Percentiles rank a stretch among this genome's conserved stretches.
Evolutionary conservation across 495 filamentous ascomycete genomes (phyloP).

Genomic region (Penicillium riverlandense): DNA sequence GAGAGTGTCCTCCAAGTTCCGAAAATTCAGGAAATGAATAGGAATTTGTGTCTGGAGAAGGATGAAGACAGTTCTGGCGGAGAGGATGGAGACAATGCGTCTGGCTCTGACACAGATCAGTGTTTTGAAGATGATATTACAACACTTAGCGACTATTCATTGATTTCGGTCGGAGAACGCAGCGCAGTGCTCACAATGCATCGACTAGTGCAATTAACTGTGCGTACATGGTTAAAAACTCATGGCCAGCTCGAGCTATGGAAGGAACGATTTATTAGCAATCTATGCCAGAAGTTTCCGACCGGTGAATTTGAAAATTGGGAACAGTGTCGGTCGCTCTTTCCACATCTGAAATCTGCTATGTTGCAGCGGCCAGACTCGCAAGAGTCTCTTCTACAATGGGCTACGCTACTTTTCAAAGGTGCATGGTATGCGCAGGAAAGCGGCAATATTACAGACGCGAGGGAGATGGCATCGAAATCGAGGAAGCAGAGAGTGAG

Average conservation of each 20-base stretch:
- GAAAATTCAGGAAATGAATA: no score
- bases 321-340: slow-evolving; percentile 15
- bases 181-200: slow-evolving; percentile 9
- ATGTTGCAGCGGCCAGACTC: slow-evolving; percentile 8
- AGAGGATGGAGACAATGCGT: no score
- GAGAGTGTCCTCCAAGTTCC: no score
- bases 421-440: slow-evolving; percentile 6
- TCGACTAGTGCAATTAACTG: slow-evolving; percentile 17
- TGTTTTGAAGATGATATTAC: slow-evolving; percentile 25
- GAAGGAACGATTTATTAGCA: slow-evolving; percentile 25
- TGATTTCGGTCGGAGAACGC: slow-evolving; percentile 18
- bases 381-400: slow-evolving; percentile 2
- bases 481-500: no score
- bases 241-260: slow-evolving; percentile 23
- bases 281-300: slow-evolving; percentile 30
- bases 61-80: no score
- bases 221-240: slow-evolving; percentile 15
- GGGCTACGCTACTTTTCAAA: slow-evolving; percentile 15
- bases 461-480: background rate
- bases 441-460: slow-evolving; percentile 4
- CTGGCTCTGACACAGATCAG: no score
- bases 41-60: no score
- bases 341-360: slow-evolving; percentile 17
- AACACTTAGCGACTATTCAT: slow-evolving; percentile 30
- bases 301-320: slow-evolving; percentile 27